Conservation (phyloP, 2,329 filamentous ascomycete genomes). For the Sclerotinia sclerotiorum region DNA sequence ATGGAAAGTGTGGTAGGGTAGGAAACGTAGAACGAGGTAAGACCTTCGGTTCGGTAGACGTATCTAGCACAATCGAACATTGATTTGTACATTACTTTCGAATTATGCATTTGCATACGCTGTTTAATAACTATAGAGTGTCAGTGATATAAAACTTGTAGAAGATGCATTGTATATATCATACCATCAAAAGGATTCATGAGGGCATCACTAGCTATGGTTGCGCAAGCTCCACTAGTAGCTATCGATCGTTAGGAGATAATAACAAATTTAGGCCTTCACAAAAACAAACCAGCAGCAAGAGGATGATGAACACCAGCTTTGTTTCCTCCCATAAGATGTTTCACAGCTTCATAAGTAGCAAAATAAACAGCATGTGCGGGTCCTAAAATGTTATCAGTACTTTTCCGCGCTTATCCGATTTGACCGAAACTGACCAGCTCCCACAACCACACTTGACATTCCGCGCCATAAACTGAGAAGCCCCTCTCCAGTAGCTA, state of each 20-base stretch:
- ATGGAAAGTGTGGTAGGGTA: conserved; percentile 98
- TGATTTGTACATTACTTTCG: conserved; percentile 79
- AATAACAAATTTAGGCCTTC: neutral
- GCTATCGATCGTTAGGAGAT: conserved; percentile 56
- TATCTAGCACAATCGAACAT: conserved; percentile 84
- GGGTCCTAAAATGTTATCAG: conserved; percentile 62
- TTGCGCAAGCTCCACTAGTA: conserved; percentile 89
- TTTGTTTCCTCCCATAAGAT: conserved; percentile 89
- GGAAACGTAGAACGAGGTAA: conserved; percentile 94
- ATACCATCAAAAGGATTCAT: conserved; percentile 99
- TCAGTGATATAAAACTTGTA: conserved; percentile 25
- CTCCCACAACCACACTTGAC: conserved; percentile 92
- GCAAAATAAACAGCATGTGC: conserved; percentile 98
- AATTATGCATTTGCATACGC: conserved; percentile 97
- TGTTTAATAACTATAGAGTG: conserved; percentile 84
- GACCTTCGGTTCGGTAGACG: conserved; percentile 83
- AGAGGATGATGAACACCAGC: conserved; percentile 86
- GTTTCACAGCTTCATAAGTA: conserved; percentile 96
- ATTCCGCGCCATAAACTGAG: conserved; percentile 94
- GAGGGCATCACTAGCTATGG: conserved; percentile 93
- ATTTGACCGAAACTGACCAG: conserved; percentile 60
- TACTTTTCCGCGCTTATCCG: conserved; percentile 20
- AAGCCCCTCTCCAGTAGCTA: conserved; percentile 85
- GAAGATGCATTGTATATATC: neutral
- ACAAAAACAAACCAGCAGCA: conserved; percentile 70